A percentile compares a stretch with the other conserved stretches of the same genome.
Evolutionary conservation across 352 stramenopile species (phyloP).

Genomic region (Globisporangium sylvaticum): DNA sequence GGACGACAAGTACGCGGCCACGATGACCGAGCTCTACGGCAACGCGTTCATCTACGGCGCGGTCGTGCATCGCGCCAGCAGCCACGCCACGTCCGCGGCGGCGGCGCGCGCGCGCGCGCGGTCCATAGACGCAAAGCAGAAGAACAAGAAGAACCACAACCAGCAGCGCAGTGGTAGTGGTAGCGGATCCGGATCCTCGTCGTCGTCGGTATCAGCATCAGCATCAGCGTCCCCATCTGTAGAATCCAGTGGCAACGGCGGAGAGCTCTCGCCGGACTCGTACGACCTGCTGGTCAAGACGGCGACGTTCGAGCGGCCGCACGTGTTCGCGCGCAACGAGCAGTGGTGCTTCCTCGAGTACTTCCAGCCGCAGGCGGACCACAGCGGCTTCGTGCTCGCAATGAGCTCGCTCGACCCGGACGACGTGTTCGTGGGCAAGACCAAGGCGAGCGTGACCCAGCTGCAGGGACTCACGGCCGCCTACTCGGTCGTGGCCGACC

Average conservation of each 20-base stretch:
- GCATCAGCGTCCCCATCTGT: neutral
- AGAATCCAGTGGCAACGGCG: neutral
- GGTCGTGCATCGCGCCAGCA: slow-evolving; percentile 34
- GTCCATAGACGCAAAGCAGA: neutral
- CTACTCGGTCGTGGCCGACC: slow-evolving; percentile 28
- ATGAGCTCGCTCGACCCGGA: slow-evolving; percentile 41
- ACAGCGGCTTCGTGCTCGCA: slow-evolving; percentile 27
- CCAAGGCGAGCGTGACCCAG: slow-evolving; percentile 30
- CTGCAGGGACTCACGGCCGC: slow-evolving; percentile 22
- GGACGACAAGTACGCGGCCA: slow-evolving; percentile 27
- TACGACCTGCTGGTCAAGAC: slow-evolving; percentile 40
- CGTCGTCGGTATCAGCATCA: neutral
- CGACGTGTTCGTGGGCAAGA: slow-evolving; percentile 48
- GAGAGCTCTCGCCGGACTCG: slow-evolving; percentile 1
- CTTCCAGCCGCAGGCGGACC: slow-evolving; percentile 12
- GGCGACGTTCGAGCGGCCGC: slow-evolving; percentile 36
- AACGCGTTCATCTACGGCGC: slow-evolving; percentile 45
- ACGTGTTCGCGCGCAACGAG: slow-evolving; percentile 41
- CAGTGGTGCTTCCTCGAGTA: slow-evolving; percentile 44
- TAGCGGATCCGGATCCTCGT: neutral
- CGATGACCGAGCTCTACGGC: slow-evolving; percentile 43
- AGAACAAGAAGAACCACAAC: neutral
- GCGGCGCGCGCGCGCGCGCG: neutral
- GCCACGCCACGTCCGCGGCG: slow-evolving; percentile 13
- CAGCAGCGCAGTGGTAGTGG: neutral